Evolutionary conservation across 129 eudicot species (phyloP).

Genomic region (Pittosporum tobira): DNA sequence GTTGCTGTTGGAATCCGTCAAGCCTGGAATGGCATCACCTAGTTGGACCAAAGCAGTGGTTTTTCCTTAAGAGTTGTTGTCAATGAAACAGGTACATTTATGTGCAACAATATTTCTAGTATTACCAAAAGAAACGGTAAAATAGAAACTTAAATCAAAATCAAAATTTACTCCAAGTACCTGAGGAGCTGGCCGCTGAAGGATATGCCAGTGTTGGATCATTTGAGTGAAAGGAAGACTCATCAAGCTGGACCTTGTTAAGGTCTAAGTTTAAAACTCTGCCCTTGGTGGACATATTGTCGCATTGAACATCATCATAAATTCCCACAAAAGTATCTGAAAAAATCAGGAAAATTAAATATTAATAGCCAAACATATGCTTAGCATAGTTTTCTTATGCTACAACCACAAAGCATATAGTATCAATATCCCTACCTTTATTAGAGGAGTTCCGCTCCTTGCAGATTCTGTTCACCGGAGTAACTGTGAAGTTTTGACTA

Average conservation of each 20-base stretch:
- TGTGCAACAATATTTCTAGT: too few species aligned
- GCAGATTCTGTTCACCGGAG: constrained; percentile 12
- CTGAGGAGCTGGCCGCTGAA: constrained; percentile 16
- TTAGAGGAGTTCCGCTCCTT: constrained; percentile 12
- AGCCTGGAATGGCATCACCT: constrained; percentile 8
- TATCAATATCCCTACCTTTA: constrained; percentile 33
- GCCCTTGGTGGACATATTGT: neutral
- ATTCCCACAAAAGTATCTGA: constrained; percentile 31
- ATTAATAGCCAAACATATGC: neutral
- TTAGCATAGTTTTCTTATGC: constrained; percentile 7
- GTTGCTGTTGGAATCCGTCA: constrained; percentile 5
- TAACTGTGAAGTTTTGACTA: constrained; percentile 9
- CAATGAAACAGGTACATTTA: constrained; percentile 10
- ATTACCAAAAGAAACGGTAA: too few species aligned
- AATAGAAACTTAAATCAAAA: neutral
- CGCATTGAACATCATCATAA: constrained; percentile 3
- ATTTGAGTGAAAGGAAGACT: constrained; percentile 22
- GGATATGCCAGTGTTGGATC: constrained; percentile 20
- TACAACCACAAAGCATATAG: constrained; percentile 2
- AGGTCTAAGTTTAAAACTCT: constrained; percentile 46
- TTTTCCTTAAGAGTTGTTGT: neutral
- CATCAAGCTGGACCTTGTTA: constrained; percentile 41
- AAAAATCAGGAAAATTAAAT: constrained; percentile 2
- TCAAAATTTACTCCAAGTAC: constrained; percentile 9
- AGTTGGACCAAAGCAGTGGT: neutral